Evolutionary conservation across 106 monocot species (phyloP).

Genomic region (Gastrodia elata): DNA sequence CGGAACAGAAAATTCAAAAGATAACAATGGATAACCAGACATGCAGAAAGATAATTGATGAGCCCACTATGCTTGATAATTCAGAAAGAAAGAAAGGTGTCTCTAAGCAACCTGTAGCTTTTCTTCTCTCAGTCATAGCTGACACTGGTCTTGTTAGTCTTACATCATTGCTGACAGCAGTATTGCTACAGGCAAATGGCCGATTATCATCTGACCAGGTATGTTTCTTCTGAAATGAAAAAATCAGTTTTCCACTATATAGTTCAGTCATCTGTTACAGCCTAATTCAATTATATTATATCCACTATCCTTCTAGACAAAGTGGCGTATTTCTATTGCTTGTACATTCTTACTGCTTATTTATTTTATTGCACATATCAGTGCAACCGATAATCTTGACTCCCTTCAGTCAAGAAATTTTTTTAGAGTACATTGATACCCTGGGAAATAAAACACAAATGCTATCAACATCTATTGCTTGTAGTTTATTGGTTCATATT

Average conservation of each 20-base stretch:
- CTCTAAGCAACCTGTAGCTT: slow-evolving; percentile 49
- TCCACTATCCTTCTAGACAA: background rate
- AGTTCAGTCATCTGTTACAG: background rate
- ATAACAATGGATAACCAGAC: slow-evolving; percentile 11
- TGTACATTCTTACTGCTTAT: background rate
- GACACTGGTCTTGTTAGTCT: slow-evolving; percentile 93
- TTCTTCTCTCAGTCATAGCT: slow-evolving; percentile 62
- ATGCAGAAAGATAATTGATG: slow-evolving; percentile 24
- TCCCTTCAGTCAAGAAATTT: background rate
- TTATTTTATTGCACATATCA: background rate
- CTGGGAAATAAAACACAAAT: background rate
- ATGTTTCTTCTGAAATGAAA: background rate
- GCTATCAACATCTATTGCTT: background rate
- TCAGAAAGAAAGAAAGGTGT: slow-evolving; percentile 25
- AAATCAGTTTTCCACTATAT: background rate
- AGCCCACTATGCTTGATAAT: slow-evolving; percentile 8
- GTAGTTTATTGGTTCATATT: slow-evolving; percentile 2
- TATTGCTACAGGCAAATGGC: slow-evolving; percentile 89
- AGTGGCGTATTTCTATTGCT: background rate
- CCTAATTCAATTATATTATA: background rate
- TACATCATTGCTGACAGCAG: slow-evolving; percentile 88
- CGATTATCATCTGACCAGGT: slow-evolving; percentile 88
- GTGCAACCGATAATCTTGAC: background rate
- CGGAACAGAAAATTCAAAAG: slow-evolving; percentile 27
- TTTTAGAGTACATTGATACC: background rate